Evolutionary conservation across 140 eudicot species (phyloP), one percentile per base, ranked within the genome.

Genomic region (Erigeron philadelphicus): DNA sequence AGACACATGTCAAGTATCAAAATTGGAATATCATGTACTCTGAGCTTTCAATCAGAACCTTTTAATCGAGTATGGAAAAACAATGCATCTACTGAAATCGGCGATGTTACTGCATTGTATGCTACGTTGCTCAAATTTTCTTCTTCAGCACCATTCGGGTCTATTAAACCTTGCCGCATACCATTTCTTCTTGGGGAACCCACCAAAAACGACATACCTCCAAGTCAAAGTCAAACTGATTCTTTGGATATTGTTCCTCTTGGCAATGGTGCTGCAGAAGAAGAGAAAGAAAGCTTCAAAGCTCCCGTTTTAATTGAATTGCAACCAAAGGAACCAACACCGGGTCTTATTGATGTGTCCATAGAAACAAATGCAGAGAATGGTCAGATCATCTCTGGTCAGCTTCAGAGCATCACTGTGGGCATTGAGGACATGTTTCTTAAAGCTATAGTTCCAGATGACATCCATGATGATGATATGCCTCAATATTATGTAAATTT

Each of bases 341-440:
- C 98, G 9, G 98, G 98, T 5, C 81, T 89, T 15, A 79, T 93
- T 13, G 93, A 89, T 38, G 94, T 93, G 44, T 76, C 81, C 60
- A 81, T 93, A 11, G 93, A 89, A 83, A 57, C 98, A 73, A 93
- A 93, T 77, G 72, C 90, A 49, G 98, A 85, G 66, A 89, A 76
- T 66, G 96, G 95, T 71, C 88, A 85, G 77, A 80, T 93, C 66
- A 83, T 89, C 31, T 73, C 72, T n/a, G 98, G 98, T 45, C 84
- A 80, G 45, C 96, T 93, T 57, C 87, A 81, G 15, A 82, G 81
- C 58, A 64, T 93, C 52, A 72, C 83, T n/a, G 88, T 93, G 21
- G 98, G 98, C 63, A 93, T 93, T 12, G 98, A 93, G 72, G 98
- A 93, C 86, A 93, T 93, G 98, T 93, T 93, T 76, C 93, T 84